Base-by-base conservation (phyloP, 257 asterid genomes). In the Solanum megistacrolobum region DNA sequence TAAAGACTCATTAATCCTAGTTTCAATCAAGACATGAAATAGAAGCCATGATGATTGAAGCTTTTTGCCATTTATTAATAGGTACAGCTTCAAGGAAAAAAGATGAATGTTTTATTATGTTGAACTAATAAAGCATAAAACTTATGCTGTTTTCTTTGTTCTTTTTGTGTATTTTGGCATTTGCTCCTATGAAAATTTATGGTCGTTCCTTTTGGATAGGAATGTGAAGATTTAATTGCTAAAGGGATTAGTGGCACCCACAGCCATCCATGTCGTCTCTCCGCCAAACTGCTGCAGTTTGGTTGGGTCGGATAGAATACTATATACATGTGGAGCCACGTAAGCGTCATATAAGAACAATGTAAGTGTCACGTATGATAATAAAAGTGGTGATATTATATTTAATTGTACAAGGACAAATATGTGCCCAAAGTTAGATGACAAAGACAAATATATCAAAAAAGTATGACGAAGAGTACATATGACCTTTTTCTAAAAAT, bases 181-280 rank as follows among this genome's bases (percentile, higher is more conserved):
- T 82, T 35, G 58, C 76, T 79, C 39, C 36, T 58, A 35, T 60
- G 23, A 43, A 58, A 14, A 86, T 62, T n/a, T 27, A 18, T 69
- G 69, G 66, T 79, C 14, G 9, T 43, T 79, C 66, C 9, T 43
- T 88, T 38, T 87, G 35, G 68, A 72, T 72, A 96, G 98, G 98
- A 97, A 88, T 97, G 98, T 11, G 98, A 97, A 88, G 98, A 92
- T 87, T 95, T 97, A 78, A 90, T 97, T 38, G 92, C 91, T 88
- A 92, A 92, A 87, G 98, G 98, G 79, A 89, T 96, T 85, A 93
- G 93, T 88, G 99, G 98, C 86, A 75, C 71, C 92, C 79, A 25
- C 93, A 93, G 86, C 93, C 92, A 41, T 90, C 93, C 88, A 89
- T 92, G 83, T 92, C 96, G 68, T 93, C 94, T 81, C 96, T 96